Conservation (phyloP, 352 stramenopile species). For the Peronospora destructor region DNA sequence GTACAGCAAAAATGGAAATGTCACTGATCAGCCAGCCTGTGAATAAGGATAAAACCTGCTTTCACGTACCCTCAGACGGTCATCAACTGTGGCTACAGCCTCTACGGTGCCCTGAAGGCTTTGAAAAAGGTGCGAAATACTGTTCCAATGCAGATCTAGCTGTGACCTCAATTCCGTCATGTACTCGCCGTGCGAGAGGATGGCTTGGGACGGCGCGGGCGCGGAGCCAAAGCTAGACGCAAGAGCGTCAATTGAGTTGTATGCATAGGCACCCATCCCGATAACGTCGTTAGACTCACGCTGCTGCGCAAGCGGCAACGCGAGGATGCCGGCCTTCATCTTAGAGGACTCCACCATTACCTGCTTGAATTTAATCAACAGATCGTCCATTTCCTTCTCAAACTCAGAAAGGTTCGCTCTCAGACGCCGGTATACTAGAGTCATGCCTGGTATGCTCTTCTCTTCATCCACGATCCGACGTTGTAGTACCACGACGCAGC, state of each 20-base stretch:
- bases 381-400: slow-evolving; percentile 57
- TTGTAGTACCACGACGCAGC: slow-evolving; percentile 67
- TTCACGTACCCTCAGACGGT: slow-evolving; percentile 57
- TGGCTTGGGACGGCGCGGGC: slow-evolving; percentile 52
- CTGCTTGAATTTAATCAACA: slow-evolving; percentile 67
- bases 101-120: slow-evolving; percentile 72
- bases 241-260: slow-evolving; percentile 80
- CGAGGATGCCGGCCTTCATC: slow-evolving; percentile 74
- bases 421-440: slow-evolving; percentile 63
- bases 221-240: slow-evolving; percentile 57
- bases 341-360: slow-evolving; percentile 67
- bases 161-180: slow-evolving; percentile 83
- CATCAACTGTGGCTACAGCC: slow-evolving; percentile 48
- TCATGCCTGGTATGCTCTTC: slow-evolving; percentile 75
- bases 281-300: slow-evolving; percentile 64
- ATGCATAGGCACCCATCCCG: slow-evolving; percentile 59
- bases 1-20: slow-evolving; percentile 4
- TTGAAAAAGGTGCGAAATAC: slow-evolving; percentile 73
- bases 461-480: slow-evolving; percentile 66
- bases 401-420: slow-evolving; percentile 51
- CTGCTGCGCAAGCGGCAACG: slow-evolving; percentile 68
- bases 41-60: not conserved
- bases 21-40: slow-evolving; percentile 1
- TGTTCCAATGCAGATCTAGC: slow-evolving; percentile 84
- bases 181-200: slow-evolving; percentile 79